These are phyloP conservation scores for Xylariaceae sp. DNA, from an alignment of 2,329 filamentous ascomycete species.

Conservation along the genomic window DNA sequence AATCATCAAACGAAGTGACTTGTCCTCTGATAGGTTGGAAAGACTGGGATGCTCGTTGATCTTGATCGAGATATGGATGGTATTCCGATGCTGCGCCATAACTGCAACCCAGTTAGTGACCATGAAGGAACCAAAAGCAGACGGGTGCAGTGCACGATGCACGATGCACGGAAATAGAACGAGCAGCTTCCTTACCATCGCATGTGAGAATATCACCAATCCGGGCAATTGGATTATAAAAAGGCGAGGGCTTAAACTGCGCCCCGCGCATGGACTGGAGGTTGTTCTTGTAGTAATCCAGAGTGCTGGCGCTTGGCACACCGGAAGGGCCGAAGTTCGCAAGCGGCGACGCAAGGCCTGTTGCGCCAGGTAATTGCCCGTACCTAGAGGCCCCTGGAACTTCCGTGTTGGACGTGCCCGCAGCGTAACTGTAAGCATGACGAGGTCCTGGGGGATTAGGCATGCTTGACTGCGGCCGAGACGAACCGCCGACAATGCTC, in stretches of 20 bases:
- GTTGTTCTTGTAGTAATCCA: slow-evolving; percentile 13
- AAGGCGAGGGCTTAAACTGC: slow-evolving; percentile 69
- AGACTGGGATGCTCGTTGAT: slow-evolving; percentile 49
- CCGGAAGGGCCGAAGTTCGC: slow-evolving; percentile 14
- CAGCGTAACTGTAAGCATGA: slow-evolving; percentile 1
- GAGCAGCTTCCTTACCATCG: slow-evolving; percentile 54
- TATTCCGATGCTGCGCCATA: slow-evolving; percentile 51
- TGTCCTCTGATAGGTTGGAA: slow-evolving; percentile 52
- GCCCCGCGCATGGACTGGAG: slow-evolving; percentile 18
- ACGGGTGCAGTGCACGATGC: not conserved
- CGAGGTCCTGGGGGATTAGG: slow-evolving; percentile 1
- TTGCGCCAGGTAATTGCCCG: slow-evolving; percentile 3
- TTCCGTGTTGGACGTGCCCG: slow-evolving; percentile 6
- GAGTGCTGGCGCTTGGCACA: slow-evolving; percentile 13
- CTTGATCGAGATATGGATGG: slow-evolving; percentile 41
- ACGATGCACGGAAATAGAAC: not conserved
- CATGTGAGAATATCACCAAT: slow-evolving; percentile 63
- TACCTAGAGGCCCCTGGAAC: slow-evolving; percentile 4
- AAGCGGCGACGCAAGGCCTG: slow-evolving; percentile 8
- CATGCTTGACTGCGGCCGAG: slow-evolving; percentile 14
- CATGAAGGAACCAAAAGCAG: too few species aligned
- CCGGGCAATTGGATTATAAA: slow-evolving; percentile 65
- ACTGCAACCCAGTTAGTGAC: slow-evolving; percentile 34
- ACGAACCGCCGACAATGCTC: slow-evolving; percentile 1
- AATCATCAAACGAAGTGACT: slow-evolving; percentile 68